Conservation (phyloP, 495 filamentous ascomycete genomes). For the Penicillium subrubescens region DNA sequence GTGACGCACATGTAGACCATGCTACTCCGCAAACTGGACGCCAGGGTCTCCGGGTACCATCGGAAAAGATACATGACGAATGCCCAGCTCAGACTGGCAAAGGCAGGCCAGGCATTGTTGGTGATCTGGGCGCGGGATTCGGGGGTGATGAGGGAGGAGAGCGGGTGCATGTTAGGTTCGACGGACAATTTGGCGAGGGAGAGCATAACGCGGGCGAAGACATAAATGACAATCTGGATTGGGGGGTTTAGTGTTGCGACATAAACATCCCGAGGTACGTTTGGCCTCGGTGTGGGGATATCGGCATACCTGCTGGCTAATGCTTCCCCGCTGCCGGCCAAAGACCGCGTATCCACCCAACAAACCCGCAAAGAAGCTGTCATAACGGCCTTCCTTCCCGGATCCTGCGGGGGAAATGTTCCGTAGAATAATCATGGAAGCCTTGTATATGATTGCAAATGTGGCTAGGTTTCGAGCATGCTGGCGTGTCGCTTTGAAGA, state of each 20-base stretch:
- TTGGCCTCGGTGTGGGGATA: slow-evolving; percentile 1
- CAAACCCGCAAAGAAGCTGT: slow-evolving; percentile 87
- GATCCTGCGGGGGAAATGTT: slow-evolving; percentile 60
- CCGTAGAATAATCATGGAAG: slow-evolving; percentile 69
- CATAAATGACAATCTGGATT: slow-evolving; percentile 82
- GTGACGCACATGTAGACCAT: slow-evolving; percentile 94
- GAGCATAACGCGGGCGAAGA: slow-evolving; percentile 89
- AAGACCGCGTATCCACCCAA: slow-evolving; percentile 93
- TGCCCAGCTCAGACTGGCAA: slow-evolving; percentile 87
- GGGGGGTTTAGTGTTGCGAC: not conserved
- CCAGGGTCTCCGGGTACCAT: slow-evolving; percentile 86
- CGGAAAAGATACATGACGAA: slow-evolving; percentile 94
- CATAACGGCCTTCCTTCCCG: slow-evolving; percentile 68
- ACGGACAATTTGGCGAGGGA: slow-evolving; percentile 80
- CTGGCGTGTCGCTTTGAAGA: slow-evolving; percentile 82
- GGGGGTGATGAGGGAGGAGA: slow-evolving; percentile 45
- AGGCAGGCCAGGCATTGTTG: slow-evolving; percentile 82
- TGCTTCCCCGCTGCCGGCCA: slow-evolving; percentile 75
- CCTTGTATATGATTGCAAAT: slow-evolving; percentile 90
- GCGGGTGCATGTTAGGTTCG: slow-evolving; percentile 57
- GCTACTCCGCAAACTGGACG: slow-evolving; percentile 87
- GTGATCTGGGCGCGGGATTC: slow-evolving; percentile 54
- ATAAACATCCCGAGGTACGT: not conserved
- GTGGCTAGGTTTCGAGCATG: slow-evolving; percentile 90
- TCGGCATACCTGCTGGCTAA: slow-evolving; percentile 77